These are phyloP conservation scores for Ulmus americana DNA, from an alignment of 331 rosid species.

Conservation along the genomic window DNA sequence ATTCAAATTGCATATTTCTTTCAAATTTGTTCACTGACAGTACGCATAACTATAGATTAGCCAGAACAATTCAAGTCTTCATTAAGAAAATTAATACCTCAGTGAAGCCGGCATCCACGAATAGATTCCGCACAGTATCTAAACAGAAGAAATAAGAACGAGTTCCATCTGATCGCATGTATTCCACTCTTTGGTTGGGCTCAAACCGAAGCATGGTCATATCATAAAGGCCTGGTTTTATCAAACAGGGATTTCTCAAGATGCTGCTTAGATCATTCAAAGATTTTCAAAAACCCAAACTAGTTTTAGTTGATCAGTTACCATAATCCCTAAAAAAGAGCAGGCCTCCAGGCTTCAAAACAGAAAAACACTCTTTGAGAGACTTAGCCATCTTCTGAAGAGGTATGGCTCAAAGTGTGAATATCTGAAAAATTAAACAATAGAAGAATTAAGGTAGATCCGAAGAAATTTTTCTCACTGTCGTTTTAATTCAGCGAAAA, in stretches of 20 bases:
- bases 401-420: constrained; percentile 78
- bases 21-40: neutral
- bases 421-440: constrained; percentile 51
- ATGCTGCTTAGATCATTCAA: neutral
- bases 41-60: neutral
- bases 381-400: constrained; percentile 61
- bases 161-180: constrained; percentile 76
- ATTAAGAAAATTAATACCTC: constrained; percentile 46
- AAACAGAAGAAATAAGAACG: constrained; percentile 85
- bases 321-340: constrained; percentile 89
- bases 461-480: neutral
- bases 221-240: constrained; percentile 79
- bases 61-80: neutral
- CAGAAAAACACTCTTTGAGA: constrained; percentile 60
- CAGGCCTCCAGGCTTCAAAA: constrained; percentile 83
- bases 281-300: constrained; percentile 6
- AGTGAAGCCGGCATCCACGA: constrained; percentile 66
- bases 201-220: constrained; percentile 93
- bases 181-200: constrained; percentile 54
- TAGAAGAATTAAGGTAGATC: constrained; percentile 11
- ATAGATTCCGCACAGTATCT: constrained; percentile 55
- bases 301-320: constrained; percentile 27
- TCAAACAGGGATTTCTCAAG: constrained; percentile 20
- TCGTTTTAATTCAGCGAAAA: neutral
- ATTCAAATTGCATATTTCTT: neutral